phyloP scores from a whole-genome alignment of 164 flowering plant species.

The Litsea cubeba region DNA sequence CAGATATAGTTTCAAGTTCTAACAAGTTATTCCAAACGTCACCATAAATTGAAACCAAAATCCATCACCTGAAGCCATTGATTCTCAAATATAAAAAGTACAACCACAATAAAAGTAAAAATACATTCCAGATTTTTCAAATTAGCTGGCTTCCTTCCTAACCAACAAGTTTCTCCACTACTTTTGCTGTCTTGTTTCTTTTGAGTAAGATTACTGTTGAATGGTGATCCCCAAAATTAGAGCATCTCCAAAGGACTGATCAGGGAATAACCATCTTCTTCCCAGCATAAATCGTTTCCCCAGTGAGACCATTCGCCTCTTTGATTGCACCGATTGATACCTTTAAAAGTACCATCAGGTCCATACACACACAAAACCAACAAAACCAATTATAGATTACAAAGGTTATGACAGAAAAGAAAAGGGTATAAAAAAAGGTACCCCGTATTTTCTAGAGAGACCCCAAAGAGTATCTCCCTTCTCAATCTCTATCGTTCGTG shows the following conservation, averaged over 20 bases:
- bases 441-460: conserved; percentile 43
- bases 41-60: too few relatives aligned
- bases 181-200: not conserved
- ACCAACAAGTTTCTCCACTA: not conserved
- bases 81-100: too few relatives aligned
- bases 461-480: conserved; percentile 56
- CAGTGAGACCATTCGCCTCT: conserved; percentile 40
- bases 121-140: too few relatives aligned
- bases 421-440: conserved; percentile 2
- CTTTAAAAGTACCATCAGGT: conserved; percentile 8
- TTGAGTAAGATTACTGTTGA: not conserved
- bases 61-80: too few relatives aligned
- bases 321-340: conserved; percentile 39
- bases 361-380: too few relatives aligned
- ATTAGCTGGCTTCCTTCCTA: not conserved
- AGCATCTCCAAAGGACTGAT: not conserved
- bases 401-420: not conserved
- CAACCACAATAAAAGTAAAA: too few relatives aligned
- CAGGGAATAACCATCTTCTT: conserved; percentile 44
- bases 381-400: too few relatives aligned
- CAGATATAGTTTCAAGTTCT: too few relatives aligned
- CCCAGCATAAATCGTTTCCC: conserved; percentile 38
- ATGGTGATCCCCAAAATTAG: too few relatives aligned
- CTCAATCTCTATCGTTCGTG: conserved; percentile 29
- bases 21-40: too few relatives aligned